Conservation (phyloP, 73 alveolate species). For the Paramecium tetraurelia region DNA sequence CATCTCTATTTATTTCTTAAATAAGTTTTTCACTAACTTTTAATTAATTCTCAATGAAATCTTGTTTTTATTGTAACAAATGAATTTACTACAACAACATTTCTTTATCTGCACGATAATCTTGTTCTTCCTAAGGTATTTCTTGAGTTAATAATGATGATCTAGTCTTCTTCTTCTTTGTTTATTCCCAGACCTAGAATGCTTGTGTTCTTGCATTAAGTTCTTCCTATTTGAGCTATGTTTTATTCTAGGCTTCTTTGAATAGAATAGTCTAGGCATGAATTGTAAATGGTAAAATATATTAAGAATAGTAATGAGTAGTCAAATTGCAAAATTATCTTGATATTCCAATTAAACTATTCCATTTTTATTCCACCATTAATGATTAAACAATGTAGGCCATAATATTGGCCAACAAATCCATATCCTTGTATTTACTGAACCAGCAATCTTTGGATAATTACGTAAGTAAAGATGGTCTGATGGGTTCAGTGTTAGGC, state of each 20-base stretch:
- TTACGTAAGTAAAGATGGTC: slow-evolving; percentile 31
- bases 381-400: slow-evolving; percentile 83
- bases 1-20: slow-evolving; percentile 83
- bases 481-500: slow-evolving; percentile 32
- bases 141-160: slow-evolving; percentile 96
- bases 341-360: slow-evolving; percentile 85
- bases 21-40: slow-evolving; percentile 80
- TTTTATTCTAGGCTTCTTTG: slow-evolving; percentile 80
- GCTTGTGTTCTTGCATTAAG: slow-evolving; percentile 77
- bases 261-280: slow-evolving; percentile 90
- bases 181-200: slow-evolving; percentile 90
- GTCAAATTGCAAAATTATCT: slow-evolving; percentile 78
- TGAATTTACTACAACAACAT: slow-evolving; percentile 79
- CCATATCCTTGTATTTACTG: slow-evolving; percentile 66
- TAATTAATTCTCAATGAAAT: slow-evolving; percentile 78
- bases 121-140: slow-evolving; percentile 93
- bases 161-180: slow-evolving; percentile 91
- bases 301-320: slow-evolving; percentile 79
- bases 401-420: slow-evolving; percentile 76
- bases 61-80: slow-evolving; percentile 83
- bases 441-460: slow-evolving; percentile 48
- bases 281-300: slow-evolving; percentile 85
- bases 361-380: slow-evolving; percentile 94
- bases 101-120: slow-evolving; percentile 86
- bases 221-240: slow-evolving; percentile 76